Evolutionary conservation across 768 basidiomycete genomes (phyloP), one percentile per base, ranked within the genome.

Genomic region (Filobasidium wieringae): DNA sequence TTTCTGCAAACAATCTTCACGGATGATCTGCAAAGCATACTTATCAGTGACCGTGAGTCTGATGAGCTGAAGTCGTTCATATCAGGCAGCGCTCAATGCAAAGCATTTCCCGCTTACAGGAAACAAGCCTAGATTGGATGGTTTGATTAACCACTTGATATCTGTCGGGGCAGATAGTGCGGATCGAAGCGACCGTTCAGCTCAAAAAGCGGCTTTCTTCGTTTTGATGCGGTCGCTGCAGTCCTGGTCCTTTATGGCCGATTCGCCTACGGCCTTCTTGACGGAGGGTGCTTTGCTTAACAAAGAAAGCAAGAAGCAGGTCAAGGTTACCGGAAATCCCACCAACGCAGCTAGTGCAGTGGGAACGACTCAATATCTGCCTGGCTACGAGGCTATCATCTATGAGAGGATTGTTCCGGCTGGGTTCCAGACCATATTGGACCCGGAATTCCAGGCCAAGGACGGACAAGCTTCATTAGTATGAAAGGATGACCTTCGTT

Each of bases 381-480:
- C 90, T 11, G 92, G 93, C 0, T 96, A 95, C 64, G 91, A 96
- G 64, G 80, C 82, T 14, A 92, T 92, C 70, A 80, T 93, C 30
- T 97, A 97, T 66, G 86, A 91, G 61, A 81, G 84, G 12, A 74
- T 93, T 32, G 77, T 97, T 52, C 87, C 89, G 11, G 76, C 82
- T 2, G 85, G 84, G 24, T 95, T 99, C 72, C 79, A 82, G 7
- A 81, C 96, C 4, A 81, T 89, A 0, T 84, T 87, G 11, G 77
- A 79, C 8, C 82, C 85, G 0, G 81, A 84, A 37, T 88, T 95
- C 71, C 92, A 91, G 68, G 77, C 85, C 63, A 88, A 87, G 68
- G 90, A 95, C 68, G 89, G 87, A 1, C 88, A 90, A 66, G 82
- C 85, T 68, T 78, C 85, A 51, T 80, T 84, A 68, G 92, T 92